Evolutionary conservation across 2,329 filamentous ascomycete species (phyloP).

Genomic region (Aspergillaceae sp.): DNA sequence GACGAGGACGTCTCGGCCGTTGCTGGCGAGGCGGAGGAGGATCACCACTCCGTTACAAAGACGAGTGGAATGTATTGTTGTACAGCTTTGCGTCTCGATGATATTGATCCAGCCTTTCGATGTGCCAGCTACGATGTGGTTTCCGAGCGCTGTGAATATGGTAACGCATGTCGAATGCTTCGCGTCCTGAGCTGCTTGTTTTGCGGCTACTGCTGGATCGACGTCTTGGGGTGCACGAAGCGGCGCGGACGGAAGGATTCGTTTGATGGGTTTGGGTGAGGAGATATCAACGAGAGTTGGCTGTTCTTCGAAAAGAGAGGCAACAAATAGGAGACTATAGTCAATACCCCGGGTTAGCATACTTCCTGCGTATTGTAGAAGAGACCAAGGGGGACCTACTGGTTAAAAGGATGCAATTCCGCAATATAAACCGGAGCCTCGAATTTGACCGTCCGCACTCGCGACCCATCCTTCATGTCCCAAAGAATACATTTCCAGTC

Average conservation of each 20-base stretch:
- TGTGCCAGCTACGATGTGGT: conserved; percentile 85
- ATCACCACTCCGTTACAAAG: conserved; percentile 83
- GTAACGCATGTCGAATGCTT: conserved; percentile 93
- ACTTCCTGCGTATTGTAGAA: not conserved
- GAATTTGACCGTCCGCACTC: conserved; percentile 79
- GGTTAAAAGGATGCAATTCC: conserved; percentile 84
- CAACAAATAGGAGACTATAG: conserved; percentile 71
- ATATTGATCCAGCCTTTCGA: conserved; percentile 96
- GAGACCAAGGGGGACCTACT: conserved; percentile 47
- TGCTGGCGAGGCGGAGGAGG: conserved; percentile 71
- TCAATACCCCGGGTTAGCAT: conserved; percentile 1
- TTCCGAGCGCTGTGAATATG: conserved; percentile 74
- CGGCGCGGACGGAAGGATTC: conserved; percentile 71
- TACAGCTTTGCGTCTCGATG: conserved; percentile 70
- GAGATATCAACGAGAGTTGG: conserved; percentile 79
- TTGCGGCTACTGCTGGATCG: conserved; percentile 54
- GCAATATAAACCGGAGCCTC: conserved; percentile 92
- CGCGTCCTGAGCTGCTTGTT: conserved; percentile 81
- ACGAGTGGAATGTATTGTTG: conserved; percentile 82
- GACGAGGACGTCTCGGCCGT: conserved; percentile 78
- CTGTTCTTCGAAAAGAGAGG: conserved; percentile 87
- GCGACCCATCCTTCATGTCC: conserved; percentile 68
- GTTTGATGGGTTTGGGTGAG: conserved; percentile 60
- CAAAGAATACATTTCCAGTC: conserved; percentile 96
- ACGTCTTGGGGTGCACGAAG: conserved; percentile 65